Conservation (phyloP, 345 rosid genomes). For the Orychophragmus violaceus region DNA sequence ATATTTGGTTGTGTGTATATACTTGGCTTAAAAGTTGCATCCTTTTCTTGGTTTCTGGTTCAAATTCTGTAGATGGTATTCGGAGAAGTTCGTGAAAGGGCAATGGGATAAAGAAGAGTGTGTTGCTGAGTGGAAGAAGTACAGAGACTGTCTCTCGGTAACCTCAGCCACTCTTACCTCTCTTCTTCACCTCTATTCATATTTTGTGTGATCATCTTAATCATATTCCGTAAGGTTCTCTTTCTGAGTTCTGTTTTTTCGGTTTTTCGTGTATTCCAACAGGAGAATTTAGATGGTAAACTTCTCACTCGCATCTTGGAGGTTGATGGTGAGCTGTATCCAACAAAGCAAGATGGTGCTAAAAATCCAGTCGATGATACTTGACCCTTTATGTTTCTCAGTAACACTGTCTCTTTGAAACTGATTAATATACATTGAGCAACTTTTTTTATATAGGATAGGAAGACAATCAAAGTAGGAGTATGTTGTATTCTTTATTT, state of each 20-base stretch:
- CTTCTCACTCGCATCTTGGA: slow-evolving; percentile 67
- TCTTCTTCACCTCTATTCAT: background rate
- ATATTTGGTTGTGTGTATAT: too few species aligned
- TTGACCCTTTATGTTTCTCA: background rate
- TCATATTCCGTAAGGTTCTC: background rate
- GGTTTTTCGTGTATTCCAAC: background rate
- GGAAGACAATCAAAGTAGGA: background rate
- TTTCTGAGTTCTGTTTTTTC: background rate
- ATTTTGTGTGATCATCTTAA: background rate
- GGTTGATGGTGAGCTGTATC: slow-evolving; percentile 39
- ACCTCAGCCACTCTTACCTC: background rate
- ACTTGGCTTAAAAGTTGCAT: too few species aligned
- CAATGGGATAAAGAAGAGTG: slow-evolving; percentile 79
- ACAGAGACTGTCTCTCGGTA: slow-evolving; percentile 81
- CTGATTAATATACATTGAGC: background rate
- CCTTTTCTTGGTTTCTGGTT: background rate
- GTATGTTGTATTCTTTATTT: slow-evolving; percentile 6
- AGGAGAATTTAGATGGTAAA: slow-evolving; percentile 78
- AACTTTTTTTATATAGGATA: background rate
- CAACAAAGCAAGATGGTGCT: slow-evolving; percentile 17
- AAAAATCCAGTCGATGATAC: slow-evolving; percentile 31
- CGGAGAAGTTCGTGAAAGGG: slow-evolving; percentile 79
- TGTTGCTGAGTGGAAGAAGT: slow-evolving; percentile 63
- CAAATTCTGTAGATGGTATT: slow-evolving; percentile 57
- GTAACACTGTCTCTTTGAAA: background rate